Evolutionary conservation across 1,139 yeast genomes (phyloP), one percentile per base, ranked within the genome.

Genomic region (Arxiozyma bovina): DNA sequence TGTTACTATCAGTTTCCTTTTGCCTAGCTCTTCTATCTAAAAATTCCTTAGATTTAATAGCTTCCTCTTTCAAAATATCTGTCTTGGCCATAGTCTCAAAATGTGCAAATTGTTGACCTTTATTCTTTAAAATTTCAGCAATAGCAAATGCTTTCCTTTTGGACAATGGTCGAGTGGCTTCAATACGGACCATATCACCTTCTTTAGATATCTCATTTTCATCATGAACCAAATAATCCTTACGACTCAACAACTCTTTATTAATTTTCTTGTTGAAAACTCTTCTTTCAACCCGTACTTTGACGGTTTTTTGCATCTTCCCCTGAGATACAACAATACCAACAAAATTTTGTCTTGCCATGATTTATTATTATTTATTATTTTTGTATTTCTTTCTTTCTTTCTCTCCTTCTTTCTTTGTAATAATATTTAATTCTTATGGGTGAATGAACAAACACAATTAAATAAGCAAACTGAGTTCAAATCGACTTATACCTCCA

Each of bases 241-340:
- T 87, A 74, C 91, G 82, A 63, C 79, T 82, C 65, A 87, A 74
- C 58, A 87, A 78, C 63, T 88, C 90, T 72, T 87, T 87, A 70
- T 87, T 87, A 61, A 88, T 81, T 59, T 77, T 75, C 60, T 78
- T 79, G 70, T 87, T 85, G 73, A 83, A 87, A 45, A 78, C 76
- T 64, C 79, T 82, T 48, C 80, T 81, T 68, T 86, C 87, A 48
- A 93, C 93, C 57, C 96, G 81, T 58, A 93, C 98, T 75, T 90
- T 91, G 61, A 93, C 91, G 60, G 98, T 91, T 76, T 93, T 93
- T 72, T 80, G 79, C 97, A 91, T 91, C 70, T 89, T 89, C 49
- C 98, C 98, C 69, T 90, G 97, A 55, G 97, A 88, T 45, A 89
- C 83, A 63, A 93, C 98, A 70, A 89, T 83, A 53, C 99, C 99